Percentiles rank a stretch among this genome's conserved stretches.
Evolutionary conservation across 202 grass and related monocot genomes (phyloP).

Genomic region (Carex arenaria): DNA sequence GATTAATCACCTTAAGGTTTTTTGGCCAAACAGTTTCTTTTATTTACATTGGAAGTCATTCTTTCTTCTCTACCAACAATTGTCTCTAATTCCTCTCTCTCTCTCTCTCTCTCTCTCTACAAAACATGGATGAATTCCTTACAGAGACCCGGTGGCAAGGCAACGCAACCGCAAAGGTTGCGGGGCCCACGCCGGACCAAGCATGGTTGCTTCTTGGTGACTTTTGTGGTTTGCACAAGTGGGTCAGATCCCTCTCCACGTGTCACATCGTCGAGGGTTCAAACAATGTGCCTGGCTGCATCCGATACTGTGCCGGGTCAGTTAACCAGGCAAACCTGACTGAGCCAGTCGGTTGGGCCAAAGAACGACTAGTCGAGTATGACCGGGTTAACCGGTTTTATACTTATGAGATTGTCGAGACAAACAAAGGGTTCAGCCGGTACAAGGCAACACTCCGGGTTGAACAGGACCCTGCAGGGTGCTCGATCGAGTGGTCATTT

Average conservation of each 20-base stretch:
- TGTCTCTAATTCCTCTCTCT: neutral
- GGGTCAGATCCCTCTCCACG: constrained; percentile 37
- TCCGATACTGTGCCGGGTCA: constrained; percentile 62
- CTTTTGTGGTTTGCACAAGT: constrained; percentile 60
- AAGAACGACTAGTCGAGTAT: constrained; percentile 48
- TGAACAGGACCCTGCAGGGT: constrained; percentile 36
- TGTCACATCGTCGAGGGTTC: constrained; percentile 43
- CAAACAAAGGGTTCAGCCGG: constrained; percentile 70
- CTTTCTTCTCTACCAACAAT: neutral
- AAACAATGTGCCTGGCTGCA: constrained; percentile 43
- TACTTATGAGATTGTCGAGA: constrained; percentile 67
- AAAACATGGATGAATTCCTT: constrained; percentile 4
- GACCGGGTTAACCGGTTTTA: constrained; percentile 38
- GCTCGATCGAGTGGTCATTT: constrained; percentile 67
- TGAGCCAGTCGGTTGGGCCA: constrained; percentile 47
- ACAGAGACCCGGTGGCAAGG: constrained; percentile 35
- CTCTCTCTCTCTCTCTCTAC: neutral
- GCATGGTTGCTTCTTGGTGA: constrained; percentile 57
- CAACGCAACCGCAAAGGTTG: constrained; percentile 35
- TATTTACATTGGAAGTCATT: neutral
- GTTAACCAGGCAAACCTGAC: constrained; percentile 36
- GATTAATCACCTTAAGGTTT: constrained; percentile 9
- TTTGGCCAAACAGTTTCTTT: neutral
- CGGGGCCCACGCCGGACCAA: constrained; percentile 30
- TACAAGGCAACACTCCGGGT: constrained; percentile 52